Conservation (phyloP, 2,329 filamentous ascomycete species). For the Cucurbitaria berberidis region DNA sequence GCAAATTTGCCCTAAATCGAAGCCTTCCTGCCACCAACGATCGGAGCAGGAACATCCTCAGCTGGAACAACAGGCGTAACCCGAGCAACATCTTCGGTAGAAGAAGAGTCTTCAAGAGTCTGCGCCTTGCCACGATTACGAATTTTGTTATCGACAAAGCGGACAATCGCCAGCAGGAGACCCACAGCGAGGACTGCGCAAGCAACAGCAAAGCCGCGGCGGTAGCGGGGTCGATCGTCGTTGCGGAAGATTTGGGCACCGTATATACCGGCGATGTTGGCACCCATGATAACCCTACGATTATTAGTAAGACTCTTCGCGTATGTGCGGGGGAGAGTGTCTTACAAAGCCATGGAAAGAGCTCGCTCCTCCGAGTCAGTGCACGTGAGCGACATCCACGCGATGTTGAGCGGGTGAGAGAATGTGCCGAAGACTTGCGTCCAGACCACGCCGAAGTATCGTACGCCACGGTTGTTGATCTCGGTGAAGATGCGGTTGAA, state of each 20-base stretch:
- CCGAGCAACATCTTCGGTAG: slow-evolving; percentile 6
- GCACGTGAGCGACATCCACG: slow-evolving; percentile 65
- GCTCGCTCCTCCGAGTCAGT: slow-evolving; percentile 64
- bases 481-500: slow-evolving; percentile 61
- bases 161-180: slow-evolving; percentile 49
- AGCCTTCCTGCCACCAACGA: slow-evolving; percentile 16
- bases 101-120: slow-evolving; percentile 11
- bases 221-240: slow-evolving; percentile 60
- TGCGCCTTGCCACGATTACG: slow-evolving; percentile 13
- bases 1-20: too few relatives aligned
- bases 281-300: slow-evolving; percentile 63
- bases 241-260: slow-evolving; percentile 65
- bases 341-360: slow-evolving; percentile 64
- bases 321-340: neutral
- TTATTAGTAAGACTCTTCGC: neutral
- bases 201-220: slow-evolving; percentile 57
- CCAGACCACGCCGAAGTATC: slow-evolving; percentile 63
- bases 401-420: slow-evolving; percentile 64
- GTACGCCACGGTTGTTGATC: slow-evolving; percentile 45
- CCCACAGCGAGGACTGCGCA: slow-evolving; percentile 56
- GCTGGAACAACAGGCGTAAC: slow-evolving; percentile 1
- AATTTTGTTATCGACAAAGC: slow-evolving; percentile 54
- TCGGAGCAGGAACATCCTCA: slow-evolving; percentile 16
- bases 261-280: slow-evolving; percentile 67
- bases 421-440: slow-evolving; percentile 63